These are phyloP conservation scores for Phtheirospermum japonicum DNA, from an alignment of 257 asterid genomes.

Conservation along the genomic window DNA sequence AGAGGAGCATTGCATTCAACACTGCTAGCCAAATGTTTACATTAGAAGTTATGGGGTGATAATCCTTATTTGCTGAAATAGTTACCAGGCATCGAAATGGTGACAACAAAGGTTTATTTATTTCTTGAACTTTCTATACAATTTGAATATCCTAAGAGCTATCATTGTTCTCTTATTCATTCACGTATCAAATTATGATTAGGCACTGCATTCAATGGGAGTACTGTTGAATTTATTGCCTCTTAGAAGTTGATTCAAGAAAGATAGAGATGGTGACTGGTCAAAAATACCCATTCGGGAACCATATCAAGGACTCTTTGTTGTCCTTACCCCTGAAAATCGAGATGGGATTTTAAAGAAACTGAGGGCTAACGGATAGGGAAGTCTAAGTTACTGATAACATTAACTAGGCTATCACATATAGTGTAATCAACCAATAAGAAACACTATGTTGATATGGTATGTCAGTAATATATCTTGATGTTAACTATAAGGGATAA, in stretches of 20 bases:
- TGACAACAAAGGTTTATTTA: slow-evolving; percentile 96
- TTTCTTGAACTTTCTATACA: slow-evolving; percentile 24
- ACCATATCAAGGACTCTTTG: slow-evolving; percentile 88
- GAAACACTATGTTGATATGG: slow-evolving; percentile 89
- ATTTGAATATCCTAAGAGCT: slow-evolving; percentile 11
- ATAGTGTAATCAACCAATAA: slow-evolving; percentile 46
- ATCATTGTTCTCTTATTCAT: slow-evolving; percentile 20
- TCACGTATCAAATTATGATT: slow-evolving; percentile 21
- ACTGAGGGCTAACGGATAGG: slow-evolving; percentile 60
- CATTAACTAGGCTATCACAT: slow-evolving; percentile 75
- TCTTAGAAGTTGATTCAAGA: slow-evolving; percentile 89
- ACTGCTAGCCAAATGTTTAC: slow-evolving; percentile 73
- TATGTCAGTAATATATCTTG: slow-evolving; percentile 29
- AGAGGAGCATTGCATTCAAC: slow-evolving; percentile 73
- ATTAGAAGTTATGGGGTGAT: slow-evolving; percentile 89
- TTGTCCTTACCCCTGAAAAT: slow-evolving; percentile 74
- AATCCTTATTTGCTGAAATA: slow-evolving; percentile 95
- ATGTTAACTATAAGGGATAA: not conserved
- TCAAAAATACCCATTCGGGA: slow-evolving; percentile 90
- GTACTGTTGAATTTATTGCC: slow-evolving; percentile 71
- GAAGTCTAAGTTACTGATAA: slow-evolving; percentile 63
- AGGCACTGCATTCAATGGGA: slow-evolving; percentile 97
- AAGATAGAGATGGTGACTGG: slow-evolving; percentile 89
- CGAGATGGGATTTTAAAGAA: slow-evolving; percentile 66
- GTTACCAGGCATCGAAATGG: slow-evolving; percentile 96